Evolutionary conservation across 306 rosid species (phyloP).

Genomic region (Dryas alaskensis): DNA sequence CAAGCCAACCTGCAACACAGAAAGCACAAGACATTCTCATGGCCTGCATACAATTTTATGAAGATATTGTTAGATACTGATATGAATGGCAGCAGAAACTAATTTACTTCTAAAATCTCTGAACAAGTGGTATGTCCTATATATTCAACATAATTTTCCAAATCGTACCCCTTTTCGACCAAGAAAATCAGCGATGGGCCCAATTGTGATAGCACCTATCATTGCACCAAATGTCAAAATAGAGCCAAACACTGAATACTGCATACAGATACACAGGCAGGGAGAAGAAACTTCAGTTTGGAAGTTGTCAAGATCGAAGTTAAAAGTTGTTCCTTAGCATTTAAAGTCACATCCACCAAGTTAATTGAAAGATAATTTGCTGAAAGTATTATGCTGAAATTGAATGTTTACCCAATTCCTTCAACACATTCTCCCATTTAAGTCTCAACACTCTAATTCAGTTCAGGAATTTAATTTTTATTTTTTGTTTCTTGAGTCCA

Average conservation of each 20-base stretch:
- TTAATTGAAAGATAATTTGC: not conserved
- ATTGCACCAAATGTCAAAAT: conserved; percentile 76
- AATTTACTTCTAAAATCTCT: not conserved
- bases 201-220: conserved; percentile 88
- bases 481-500: too few species aligned
- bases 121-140: not conserved
- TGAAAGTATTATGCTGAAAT: not conserved
- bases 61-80: not conserved
- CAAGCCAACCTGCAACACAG: conserved; percentile 78
- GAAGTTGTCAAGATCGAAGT: not conserved
- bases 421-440: not conserved
- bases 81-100: not conserved
- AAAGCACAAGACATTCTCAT: conserved; percentile 69
- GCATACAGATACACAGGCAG: conserved; percentile 15
- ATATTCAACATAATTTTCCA: conserved; percentile 2
- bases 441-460: too few species aligned
- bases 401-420: not conserved
- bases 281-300: not conserved
- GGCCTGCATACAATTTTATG: conserved; percentile 53
- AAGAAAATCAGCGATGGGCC: conserved; percentile 67
- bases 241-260: conserved; percentile 50
- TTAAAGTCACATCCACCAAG: not conserved
- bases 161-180: conserved; percentile 82
- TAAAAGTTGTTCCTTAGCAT: not conserved
- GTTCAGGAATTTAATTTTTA: too few species aligned